Base-by-base conservation (phyloP, 1,284 basidiomycete species). In the Naganishia albida region DNA sequence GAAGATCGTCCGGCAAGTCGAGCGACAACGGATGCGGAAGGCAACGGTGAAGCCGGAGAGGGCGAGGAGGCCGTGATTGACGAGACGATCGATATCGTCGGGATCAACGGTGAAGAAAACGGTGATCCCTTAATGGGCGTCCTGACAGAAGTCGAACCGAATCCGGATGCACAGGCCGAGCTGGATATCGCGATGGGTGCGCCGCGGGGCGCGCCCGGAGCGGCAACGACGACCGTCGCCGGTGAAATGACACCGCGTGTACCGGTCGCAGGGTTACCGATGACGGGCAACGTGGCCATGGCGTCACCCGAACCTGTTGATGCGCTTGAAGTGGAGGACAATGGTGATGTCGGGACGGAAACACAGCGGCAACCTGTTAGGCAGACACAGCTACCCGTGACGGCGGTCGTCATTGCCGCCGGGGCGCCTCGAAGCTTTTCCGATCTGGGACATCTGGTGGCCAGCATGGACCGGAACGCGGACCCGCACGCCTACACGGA, bases 151-250 rank as follows among this genome's bases (percentile, higher is more conserved):
- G 64, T 63, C 7, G 67, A 65, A 10, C 59, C 42, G 3, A 52
- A 68, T 30, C 64, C 57, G 6, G 56, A 64, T n/a, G 63, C 67
- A 34, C 67, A 73, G 48, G 82, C 49, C 85, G 77, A 90, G 71
- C 88, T 90, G 67, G 89, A 90, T 74, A 87, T 90, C 69, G 88
- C 88, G 12, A 90, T 90, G 88, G 89, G 89, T 62, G 89, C 89
- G 0, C 89, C 89, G 10, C 89, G 89, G 10, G 88, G 88, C 42
- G 88, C 89, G 1, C 89, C 88, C 2, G 89, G 89, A 54, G 88
- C 88, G 0, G 71, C 71, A 15, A 55, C 57, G 3, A 71, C 70
- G 10, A 69, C 70, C 6, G 57, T 69, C n/a, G 63, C 68, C 68
- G 64, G 73, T 53, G 81, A 82, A 63, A 77, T 75, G 26, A 82